Conservation (phyloP, 179 eudicot genomes). For the Heliamphora pulchella region DNA sequence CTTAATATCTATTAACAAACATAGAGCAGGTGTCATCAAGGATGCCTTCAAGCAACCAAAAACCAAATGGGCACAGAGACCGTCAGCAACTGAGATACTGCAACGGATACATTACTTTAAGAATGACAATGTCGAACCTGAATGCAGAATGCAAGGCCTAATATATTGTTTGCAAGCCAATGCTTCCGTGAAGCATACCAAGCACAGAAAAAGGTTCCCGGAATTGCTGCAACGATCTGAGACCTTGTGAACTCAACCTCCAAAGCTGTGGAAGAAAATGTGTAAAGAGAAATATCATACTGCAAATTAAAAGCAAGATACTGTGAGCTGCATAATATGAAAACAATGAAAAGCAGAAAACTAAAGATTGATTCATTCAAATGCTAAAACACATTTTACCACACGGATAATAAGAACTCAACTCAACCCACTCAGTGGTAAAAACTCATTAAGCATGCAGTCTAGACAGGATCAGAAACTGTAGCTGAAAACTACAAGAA, state of each 20-base stretch:
- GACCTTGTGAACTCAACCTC: constrained; percentile 93
- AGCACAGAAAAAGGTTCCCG: constrained; percentile 83
- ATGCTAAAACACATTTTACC: not conserved
- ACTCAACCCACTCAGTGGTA: not conserved
- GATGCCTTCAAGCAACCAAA: too few relatives aligned
- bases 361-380: not conserved
- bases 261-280: constrained; percentile 55
- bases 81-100: too few relatives aligned
- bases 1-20: too few relatives aligned
- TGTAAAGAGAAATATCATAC: constrained; percentile 20
- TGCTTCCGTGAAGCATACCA: constrained; percentile 96
- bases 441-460: not conserved
- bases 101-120: too few relatives aligned
- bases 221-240: constrained; percentile 78
- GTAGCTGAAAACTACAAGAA: constrained; percentile 6
- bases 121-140: constrained; percentile 46
- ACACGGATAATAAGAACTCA: not conserved
- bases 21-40: too few relatives aligned
- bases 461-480: not conserved
- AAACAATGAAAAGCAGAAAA: not conserved
- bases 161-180: constrained; percentile 89
- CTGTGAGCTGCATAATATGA: constrained; percentile 8
- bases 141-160: constrained; percentile 91
- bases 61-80: too few relatives aligned
- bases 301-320: constrained; percentile 21